These are phyloP conservation scores for Skeletonema costatum DNA, from an alignment of 108 stramenopile genomes.

Conservation along the genomic window DNA sequence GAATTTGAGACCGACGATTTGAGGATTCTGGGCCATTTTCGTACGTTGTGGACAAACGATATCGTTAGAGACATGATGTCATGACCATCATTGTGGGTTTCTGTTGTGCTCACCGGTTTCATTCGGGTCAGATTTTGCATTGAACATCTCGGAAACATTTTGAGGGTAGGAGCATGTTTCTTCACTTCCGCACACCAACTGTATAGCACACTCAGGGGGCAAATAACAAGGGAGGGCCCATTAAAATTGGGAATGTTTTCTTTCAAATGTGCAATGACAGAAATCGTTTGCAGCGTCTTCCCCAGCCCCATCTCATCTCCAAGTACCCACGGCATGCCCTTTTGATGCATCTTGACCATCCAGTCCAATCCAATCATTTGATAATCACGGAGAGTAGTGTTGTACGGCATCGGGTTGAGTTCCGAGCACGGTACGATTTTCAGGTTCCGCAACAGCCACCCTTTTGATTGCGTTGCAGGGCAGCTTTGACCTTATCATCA, in stretches of 20 bases:
- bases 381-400: constrained; percentile 81
- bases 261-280: constrained; percentile 79
- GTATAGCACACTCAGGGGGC: constrained; percentile 83
- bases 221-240: constrained; percentile 89
- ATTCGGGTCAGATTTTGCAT: constrained; percentile 46
- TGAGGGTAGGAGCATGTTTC: constrained; percentile 80
- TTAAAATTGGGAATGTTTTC: constrained; percentile 40
- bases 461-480: not conserved
- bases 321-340: constrained; percentile 77
- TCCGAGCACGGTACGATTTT: not conserved
- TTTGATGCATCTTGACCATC: constrained; percentile 80
- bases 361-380: constrained; percentile 88
- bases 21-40: constrained; percentile 64
- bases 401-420: constrained; percentile 30
- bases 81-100: constrained; percentile 33
- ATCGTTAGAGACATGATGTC: constrained; percentile 58
- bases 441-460: not conserved
- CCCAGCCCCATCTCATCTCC: constrained; percentile 88
- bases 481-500: constrained; percentile 27
- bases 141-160: constrained; percentile 72
- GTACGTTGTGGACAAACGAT: constrained; percentile 60
- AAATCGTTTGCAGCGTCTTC: constrained; percentile 94
- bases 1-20: constrained; percentile 48
- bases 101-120: constrained; percentile 45
- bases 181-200: constrained; percentile 86